Base-by-base conservation (phyloP, 2,329 filamentous ascomycete species). In the Colletotrichum camelliae region DNA sequence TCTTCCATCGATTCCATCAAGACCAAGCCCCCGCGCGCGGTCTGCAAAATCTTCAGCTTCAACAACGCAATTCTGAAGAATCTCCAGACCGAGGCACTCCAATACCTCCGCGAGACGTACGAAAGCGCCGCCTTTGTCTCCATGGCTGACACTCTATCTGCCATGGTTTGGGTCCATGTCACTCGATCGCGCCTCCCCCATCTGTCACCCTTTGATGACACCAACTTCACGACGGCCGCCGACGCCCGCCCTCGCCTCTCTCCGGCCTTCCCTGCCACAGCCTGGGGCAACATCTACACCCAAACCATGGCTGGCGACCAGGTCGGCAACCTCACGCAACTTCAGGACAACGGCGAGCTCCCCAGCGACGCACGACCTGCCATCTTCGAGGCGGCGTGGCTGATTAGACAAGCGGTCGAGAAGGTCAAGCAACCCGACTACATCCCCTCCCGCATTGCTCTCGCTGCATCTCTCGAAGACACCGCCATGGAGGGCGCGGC, bases 271-370 rank as follows among this genome's bases (percentile, higher is more conserved):
- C 27, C 48, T 9, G 1, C 52, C 0, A 39, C 43, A 7, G 29
- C 66, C 5, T 76, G 70, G 70, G 74, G 74, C 2, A 76, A 76
- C 15, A 16, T 76, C 4, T 71, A 75, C 55, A 62, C 52, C 15
- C 74, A 75, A 16, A 75, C 67, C n/a, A 62, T 16, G 27, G 67
- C 66, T 2, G 33, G 39, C 7, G 10, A 35, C 12, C 60, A 13
- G 1, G 71, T 76, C 4, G 21, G 5, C 1, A 21, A 31, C 0
- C 27, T 76, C 7, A 27, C 43, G 1, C 48, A 55, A 27, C 5
- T 21, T 37, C 27, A 13, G 1, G 29, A 15, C 9, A n/a, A n/a
- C 5, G 31, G 60, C 29, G 15, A 33, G 5, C 7, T 57, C 2
- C 21, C 58, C 18, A 13, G 10, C 1, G n/a, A 69, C 24, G 10